phyloP scores from a whole-genome alignment of 805 yeast species.

The Metschnikowia gruessii region DNA sequence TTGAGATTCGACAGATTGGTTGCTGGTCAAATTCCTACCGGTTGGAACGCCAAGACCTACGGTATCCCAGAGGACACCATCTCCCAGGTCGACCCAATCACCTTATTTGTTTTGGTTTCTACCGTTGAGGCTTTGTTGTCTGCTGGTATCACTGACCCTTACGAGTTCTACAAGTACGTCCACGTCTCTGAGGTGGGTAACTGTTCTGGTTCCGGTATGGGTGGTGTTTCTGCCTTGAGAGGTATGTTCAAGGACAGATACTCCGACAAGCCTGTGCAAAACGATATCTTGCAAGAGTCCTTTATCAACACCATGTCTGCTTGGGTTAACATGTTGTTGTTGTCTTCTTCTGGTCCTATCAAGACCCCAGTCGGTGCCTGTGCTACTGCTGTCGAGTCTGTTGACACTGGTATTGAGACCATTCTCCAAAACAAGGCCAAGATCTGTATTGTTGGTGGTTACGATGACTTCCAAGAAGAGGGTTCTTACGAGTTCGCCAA shows the following conservation, averaged over 20 bases:
- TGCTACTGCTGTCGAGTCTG: conserved; percentile 98
- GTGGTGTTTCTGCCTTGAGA: conserved; percentile 95
- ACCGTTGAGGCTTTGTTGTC: conserved; percentile 92
- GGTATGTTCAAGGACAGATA: conserved; percentile 98
- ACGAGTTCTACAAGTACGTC: conserved; percentile 96
- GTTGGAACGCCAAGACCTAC: conserved; percentile 94
- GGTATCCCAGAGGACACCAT: conserved; percentile 94
- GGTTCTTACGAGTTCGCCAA: conserved; percentile 97
- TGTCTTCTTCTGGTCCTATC: conserved; percentile 97
- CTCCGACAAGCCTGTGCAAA: conserved; percentile 91
- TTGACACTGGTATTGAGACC: conserved; percentile 93
- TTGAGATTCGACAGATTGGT: conserved; percentile 69
- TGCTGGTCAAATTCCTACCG: conserved; percentile 96
- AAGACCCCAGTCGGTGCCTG: conserved; percentile 99
- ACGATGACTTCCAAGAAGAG: conserved; percentile 99
- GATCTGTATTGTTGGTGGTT: conserved; percentile 97
- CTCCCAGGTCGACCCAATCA: conserved; percentile 93
- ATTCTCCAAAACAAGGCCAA: conserved; percentile 92
- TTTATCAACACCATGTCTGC: conserved; percentile 99
- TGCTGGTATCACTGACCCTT: conserved; percentile 97
- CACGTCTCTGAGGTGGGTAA: conserved; percentile 99
- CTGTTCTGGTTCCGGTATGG: conserved; percentile 99
- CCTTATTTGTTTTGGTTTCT: conserved; percentile 87
- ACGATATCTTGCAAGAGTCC: conserved; percentile 95
- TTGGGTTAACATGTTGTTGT: conserved; percentile 97